Conservation (phyloP, 2,329 filamentous ascomycete genomes). For the Fusarium sp. region DNA sequence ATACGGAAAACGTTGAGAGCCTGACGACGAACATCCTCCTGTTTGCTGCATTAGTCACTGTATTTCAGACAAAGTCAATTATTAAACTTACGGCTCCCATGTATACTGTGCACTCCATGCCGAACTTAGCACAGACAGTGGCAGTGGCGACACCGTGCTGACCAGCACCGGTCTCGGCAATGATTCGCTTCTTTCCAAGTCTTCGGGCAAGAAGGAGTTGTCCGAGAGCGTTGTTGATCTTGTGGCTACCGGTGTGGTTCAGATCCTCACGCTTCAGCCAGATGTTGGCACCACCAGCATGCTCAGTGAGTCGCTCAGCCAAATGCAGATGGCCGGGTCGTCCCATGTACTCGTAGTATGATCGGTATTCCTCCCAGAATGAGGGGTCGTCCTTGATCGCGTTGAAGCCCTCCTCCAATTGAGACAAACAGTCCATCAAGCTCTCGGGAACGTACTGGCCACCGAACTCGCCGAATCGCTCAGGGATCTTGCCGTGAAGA, state of each 20-base stretch:
- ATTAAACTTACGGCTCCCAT: conserved; percentile 80
- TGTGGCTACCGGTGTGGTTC: conserved; percentile 98
- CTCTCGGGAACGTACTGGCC: conserved; percentile 98
- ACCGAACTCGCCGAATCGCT: conserved; percentile 94
- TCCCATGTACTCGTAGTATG: conserved; percentile 98
- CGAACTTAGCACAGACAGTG: conserved; percentile 97
- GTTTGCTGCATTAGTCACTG: conserved; percentile 40
- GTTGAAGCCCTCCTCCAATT: conserved; percentile 93
- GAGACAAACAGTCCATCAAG: conserved; percentile 93
- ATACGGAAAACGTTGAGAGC: conserved; percentile 99
- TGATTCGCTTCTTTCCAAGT: conserved; percentile 95
- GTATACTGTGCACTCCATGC: conserved; percentile 97
- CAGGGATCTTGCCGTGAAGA: conserved; percentile 82
- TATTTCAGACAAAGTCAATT: neutral
- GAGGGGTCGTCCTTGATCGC: conserved; percentile 85
- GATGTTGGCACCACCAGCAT: conserved; percentile 93
- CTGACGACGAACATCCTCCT: conserved; percentile 93
- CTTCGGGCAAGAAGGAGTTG: conserved; percentile 88
- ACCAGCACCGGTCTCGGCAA: conserved; percentile 96
- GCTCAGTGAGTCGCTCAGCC: conserved; percentile 86
- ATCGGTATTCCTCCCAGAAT: conserved; percentile 97
- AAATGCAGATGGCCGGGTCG: conserved; percentile 91
- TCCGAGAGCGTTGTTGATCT: conserved; percentile 98
- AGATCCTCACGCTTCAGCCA: conserved; percentile 98
- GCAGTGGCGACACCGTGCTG: conserved; percentile 98